Evolutionary conservation across 2,329 filamentous ascomycete species (phyloP).

Genomic region (Fusarium sp.): DNA sequence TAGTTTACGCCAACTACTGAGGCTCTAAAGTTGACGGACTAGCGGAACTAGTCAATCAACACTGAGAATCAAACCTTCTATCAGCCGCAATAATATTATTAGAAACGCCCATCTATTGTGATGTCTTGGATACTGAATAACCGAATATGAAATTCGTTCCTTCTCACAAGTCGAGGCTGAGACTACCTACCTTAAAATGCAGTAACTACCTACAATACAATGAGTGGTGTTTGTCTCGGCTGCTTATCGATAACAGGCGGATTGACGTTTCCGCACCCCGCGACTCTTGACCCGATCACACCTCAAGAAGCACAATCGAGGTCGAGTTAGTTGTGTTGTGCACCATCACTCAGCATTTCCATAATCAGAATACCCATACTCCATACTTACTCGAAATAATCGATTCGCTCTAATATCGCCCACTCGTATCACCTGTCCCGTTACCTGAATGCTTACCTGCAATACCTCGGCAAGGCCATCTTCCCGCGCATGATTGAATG

Average conservation of each 20-base stretch:
- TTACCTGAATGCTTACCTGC: slow-evolving; percentile 38
- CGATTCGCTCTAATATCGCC: neutral
- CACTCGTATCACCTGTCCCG: neutral
- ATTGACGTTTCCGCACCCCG: slow-evolving; percentile 32
- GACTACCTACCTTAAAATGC: too few species aligned
- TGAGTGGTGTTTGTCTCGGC: neutral
- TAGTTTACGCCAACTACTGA: too few species aligned
- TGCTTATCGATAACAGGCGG: slow-evolving; percentile 40
- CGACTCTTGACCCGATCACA: slow-evolving; percentile 34
- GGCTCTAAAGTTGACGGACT: too few species aligned
- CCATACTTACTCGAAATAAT: neutral
- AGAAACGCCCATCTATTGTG: too few species aligned
- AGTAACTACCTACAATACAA: too few species aligned
- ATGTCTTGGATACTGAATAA: too few species aligned
- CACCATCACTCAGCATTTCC: slow-evolving; percentile 29
- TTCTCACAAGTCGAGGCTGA: too few species aligned
- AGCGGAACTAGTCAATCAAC: too few species aligned
- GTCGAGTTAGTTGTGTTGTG: slow-evolving; percentile 12
- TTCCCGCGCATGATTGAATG: slow-evolving; percentile 39
- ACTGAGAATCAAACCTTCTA: too few species aligned
- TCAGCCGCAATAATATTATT: too few species aligned
- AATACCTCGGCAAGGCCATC: slow-evolving; percentile 36
- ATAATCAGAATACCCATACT: slow-evolving; percentile 10
- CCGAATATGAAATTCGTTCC: too few species aligned
- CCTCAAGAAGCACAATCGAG: slow-evolving; percentile 25